Evolutionary conservation across 108 stramenopile species (phyloP).

Genomic region (Skeletonema grethae): DNA sequence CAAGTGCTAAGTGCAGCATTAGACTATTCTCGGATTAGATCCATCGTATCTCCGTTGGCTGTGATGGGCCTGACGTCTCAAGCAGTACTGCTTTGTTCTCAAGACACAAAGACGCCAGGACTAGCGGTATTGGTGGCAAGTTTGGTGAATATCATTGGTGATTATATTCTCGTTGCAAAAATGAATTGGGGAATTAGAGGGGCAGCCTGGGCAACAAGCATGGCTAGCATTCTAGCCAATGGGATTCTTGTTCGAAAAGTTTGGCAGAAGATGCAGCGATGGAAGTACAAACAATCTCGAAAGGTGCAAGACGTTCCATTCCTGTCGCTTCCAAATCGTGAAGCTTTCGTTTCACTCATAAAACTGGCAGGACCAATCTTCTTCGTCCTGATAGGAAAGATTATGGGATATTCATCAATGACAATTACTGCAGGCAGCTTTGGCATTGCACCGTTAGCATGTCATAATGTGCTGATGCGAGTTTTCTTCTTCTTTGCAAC

Average conservation of each 20-base stretch:
- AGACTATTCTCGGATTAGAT: conserved; percentile 73
- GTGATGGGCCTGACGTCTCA: conserved; percentile 80
- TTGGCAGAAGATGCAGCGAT: conserved; percentile 46
- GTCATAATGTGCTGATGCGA: conserved; percentile 87
- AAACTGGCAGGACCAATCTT: conserved; percentile 85
- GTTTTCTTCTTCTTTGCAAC: conserved; percentile 94
- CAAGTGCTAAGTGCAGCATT: conserved; percentile 59
- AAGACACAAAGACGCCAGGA: conserved; percentile 83
- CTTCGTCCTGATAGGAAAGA: conserved; percentile 76
- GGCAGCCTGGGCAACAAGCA: conserved; percentile 74
- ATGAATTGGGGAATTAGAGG: conserved; percentile 63
- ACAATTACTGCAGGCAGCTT: conserved; percentile 74
- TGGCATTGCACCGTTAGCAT: conserved; percentile 77
- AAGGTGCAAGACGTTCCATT: conserved; percentile 49
- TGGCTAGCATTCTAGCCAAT: conserved; percentile 56
- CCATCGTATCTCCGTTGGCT: conserved; percentile 61
- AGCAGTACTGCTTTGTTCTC: conserved; percentile 69
- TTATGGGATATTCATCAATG: conserved; percentile 79
- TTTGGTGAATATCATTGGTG: conserved; percentile 76
- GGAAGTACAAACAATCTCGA: conserved; percentile 46
- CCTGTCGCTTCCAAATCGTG: conserved; percentile 60
- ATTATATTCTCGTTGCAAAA: conserved; percentile 60
- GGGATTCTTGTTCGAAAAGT: conserved; percentile 58
- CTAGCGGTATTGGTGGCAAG: conserved; percentile 75
- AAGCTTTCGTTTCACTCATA: conserved; percentile 58